These are phyloP conservation scores for Rugosomyces carneus DNA, from an alignment of 1,284 basidiomycete genomes.

Conservation along the genomic window DNA sequence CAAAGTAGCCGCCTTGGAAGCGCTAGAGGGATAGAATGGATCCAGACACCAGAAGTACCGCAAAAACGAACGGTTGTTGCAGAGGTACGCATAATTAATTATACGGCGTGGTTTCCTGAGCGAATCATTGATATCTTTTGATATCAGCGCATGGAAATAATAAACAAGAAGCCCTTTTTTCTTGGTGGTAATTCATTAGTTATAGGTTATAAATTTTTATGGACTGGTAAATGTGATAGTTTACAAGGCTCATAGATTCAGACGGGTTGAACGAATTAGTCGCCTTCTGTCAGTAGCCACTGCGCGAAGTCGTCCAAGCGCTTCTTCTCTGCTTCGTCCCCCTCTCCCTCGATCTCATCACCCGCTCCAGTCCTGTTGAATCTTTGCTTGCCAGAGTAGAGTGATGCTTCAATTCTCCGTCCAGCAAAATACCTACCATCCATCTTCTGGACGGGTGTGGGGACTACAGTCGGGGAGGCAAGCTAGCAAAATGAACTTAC, in stretches of 20 bases:
- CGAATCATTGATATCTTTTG: slow-evolving; percentile 6
- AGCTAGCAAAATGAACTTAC: slow-evolving; percentile 42
- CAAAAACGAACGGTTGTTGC: slow-evolving; percentile 58
- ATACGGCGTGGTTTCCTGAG: not conserved
- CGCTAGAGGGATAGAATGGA: slow-evolving; percentile 59
- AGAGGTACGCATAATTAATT: slow-evolving; percentile 48
- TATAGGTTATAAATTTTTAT: slow-evolving; percentile 11
- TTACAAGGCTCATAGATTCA: slow-evolving; percentile 10
- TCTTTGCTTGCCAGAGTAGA: slow-evolving; percentile 77
- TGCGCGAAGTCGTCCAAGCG: slow-evolving; percentile 83
- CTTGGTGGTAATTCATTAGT: slow-evolving; percentile 51
- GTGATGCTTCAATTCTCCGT: slow-evolving; percentile 72
- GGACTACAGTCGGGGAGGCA: slow-evolving; percentile 3
- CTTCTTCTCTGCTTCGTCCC: slow-evolving; percentile 72
- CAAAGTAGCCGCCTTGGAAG: slow-evolving; percentile 42
- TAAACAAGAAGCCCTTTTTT: slow-evolving; percentile 63
- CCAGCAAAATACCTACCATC: slow-evolving; percentile 91
- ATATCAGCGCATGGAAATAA: slow-evolving; percentile 62
- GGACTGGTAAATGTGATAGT: slow-evolving; percentile 6
- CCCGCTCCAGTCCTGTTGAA: slow-evolving; percentile 70
- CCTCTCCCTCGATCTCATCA: slow-evolving; percentile 54
- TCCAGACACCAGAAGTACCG: slow-evolving; percentile 43
- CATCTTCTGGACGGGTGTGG: slow-evolving; percentile 73
- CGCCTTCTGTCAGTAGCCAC: slow-evolving; percentile 78
- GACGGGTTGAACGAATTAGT: slow-evolving; percentile 30